These are phyloP conservation scores for Sporothrix variecibatus DNA, from an alignment of 2,329 filamentous ascomycete genomes.

Conservation along the genomic window DNA sequence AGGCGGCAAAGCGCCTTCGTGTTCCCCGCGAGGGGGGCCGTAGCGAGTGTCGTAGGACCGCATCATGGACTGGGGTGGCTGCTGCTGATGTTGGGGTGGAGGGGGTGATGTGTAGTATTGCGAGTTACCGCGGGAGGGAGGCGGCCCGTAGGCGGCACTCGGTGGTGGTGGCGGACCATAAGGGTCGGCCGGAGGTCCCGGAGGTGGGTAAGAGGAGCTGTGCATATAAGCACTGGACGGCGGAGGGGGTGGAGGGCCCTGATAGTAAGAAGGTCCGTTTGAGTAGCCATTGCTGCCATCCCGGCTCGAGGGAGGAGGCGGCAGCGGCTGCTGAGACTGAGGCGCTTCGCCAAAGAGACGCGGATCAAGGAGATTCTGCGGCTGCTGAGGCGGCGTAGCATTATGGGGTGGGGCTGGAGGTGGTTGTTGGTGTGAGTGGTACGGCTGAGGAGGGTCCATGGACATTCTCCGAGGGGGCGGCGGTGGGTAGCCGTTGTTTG, in stretches of 20 bases:
- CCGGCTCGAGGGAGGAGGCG: neutral
- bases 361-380: conserved; percentile 28
- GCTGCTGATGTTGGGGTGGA: conserved; percentile 7
- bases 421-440: conserved; percentile 22
- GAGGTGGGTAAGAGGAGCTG: conserved; percentile 12
- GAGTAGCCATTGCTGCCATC: conserved; percentile 13
- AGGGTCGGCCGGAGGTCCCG: conserved; percentile 7
- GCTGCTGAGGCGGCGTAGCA: conserved; percentile 12
- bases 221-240: conserved; percentile 4
- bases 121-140: conserved; percentile 12
- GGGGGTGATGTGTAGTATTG: conserved; percentile 30
- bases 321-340: conserved; percentile 19
- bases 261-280: neutral
- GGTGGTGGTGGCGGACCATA: conserved; percentile 20
- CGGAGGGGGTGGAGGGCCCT: neutral
- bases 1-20: neutral
- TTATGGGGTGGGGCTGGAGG: conserved; percentile 9
- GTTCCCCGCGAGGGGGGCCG: neutral
- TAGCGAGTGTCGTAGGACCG: conserved; percentile 23
- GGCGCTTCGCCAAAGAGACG: conserved; percentile 31
- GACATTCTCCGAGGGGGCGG: conserved; percentile 21
- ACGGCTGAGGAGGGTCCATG: conserved; percentile 21
- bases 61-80: conserved; percentile 16
- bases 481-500: conserved; percentile 16
- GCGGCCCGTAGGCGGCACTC: conserved; percentile 17